Evolutionary conservation across 164 flowering plant genomes (phyloP).

Genomic region (Echeveria elegans): DNA sequence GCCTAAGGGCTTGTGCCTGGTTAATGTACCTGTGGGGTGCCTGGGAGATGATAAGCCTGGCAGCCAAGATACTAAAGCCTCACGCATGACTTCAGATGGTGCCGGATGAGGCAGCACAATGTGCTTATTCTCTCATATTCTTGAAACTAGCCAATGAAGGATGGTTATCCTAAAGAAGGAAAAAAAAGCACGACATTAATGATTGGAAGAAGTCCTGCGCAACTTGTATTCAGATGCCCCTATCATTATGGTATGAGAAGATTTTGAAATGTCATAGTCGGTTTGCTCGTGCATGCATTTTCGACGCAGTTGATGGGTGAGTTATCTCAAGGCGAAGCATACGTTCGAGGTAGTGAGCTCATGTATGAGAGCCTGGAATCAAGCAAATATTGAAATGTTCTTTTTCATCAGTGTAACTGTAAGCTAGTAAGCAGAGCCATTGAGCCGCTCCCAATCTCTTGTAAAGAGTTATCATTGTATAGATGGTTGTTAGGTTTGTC

Average conservation of each 20-base stretch:
- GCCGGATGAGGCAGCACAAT: slow-evolving; percentile 27
- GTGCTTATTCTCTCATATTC: not conserved
- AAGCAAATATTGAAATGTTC: not conserved
- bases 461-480: not conserved
- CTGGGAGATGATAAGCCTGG: slow-evolving; percentile 57
- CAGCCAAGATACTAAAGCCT: slow-evolving; percentile 18
- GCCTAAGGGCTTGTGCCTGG: not conserved
- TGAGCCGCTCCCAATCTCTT: not conserved
- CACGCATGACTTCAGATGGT: slow-evolving; percentile 29
- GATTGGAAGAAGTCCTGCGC: no score
- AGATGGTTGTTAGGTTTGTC: not conserved
- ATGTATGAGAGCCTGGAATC: not conserved
- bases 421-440: no score
- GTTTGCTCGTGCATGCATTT: not conserved
- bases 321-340: not conserved
- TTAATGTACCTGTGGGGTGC: slow-evolving; percentile 67
- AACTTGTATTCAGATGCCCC: no score
- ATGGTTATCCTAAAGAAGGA: not conserved
- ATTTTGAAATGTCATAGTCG: not conserved
- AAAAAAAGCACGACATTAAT: not conserved
- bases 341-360: no score
- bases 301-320: not conserved
- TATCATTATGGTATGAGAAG: not conserved
- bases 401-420: not conserved
- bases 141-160: not conserved